Conservation (phyloP, 2,329 filamentous ascomycete species). For the Celoporthe dispersa region DNA sequence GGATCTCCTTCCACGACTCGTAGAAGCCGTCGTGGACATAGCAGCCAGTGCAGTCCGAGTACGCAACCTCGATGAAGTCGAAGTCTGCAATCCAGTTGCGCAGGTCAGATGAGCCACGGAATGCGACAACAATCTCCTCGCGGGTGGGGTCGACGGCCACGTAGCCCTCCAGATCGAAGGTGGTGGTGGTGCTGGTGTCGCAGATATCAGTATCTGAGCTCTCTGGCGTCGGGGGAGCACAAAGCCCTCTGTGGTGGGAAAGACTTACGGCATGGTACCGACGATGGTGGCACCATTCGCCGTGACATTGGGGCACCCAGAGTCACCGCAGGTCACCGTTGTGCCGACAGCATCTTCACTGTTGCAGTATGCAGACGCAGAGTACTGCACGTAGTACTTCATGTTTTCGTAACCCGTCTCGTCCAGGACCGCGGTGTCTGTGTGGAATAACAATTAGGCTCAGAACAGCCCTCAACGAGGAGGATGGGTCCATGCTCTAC, state of each 20-base stretch:
- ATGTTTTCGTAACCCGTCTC: slow-evolving; percentile 44
- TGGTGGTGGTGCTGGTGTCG: slow-evolving; percentile 26
- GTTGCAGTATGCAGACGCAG: slow-evolving; percentile 60
- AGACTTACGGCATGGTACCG: slow-evolving; percentile 46
- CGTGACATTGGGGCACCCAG: slow-evolving; percentile 50
- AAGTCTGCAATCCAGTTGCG: slow-evolving; percentile 66
- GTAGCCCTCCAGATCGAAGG: slow-evolving; percentile 50
- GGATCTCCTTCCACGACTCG: slow-evolving; percentile 61
- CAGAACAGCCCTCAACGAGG: background rate
- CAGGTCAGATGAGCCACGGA: slow-evolving; percentile 62
- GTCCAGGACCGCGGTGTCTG: slow-evolving; percentile 35
- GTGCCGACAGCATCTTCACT: slow-evolving; percentile 44
- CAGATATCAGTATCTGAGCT: background rate
- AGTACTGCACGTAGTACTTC: slow-evolving; percentile 55
- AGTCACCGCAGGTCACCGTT: slow-evolving; percentile 47
- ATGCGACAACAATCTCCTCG: slow-evolving; percentile 60
- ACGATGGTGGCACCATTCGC: slow-evolving; percentile 49
- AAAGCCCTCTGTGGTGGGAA: background rate
- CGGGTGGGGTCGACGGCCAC: slow-evolving; percentile 54
- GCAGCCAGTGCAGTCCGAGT: slow-evolving; percentile 47
- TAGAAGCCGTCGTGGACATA: slow-evolving; percentile 62
- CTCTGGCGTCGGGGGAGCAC: background rate
- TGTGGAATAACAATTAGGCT: background rate
- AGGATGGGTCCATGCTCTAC: background rate
- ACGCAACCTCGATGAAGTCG: slow-evolving; percentile 42